Evolutionary conservation across 2,329 filamentous ascomycete species (phyloP).

Genomic region (Hypoxylon sp.): DNA sequence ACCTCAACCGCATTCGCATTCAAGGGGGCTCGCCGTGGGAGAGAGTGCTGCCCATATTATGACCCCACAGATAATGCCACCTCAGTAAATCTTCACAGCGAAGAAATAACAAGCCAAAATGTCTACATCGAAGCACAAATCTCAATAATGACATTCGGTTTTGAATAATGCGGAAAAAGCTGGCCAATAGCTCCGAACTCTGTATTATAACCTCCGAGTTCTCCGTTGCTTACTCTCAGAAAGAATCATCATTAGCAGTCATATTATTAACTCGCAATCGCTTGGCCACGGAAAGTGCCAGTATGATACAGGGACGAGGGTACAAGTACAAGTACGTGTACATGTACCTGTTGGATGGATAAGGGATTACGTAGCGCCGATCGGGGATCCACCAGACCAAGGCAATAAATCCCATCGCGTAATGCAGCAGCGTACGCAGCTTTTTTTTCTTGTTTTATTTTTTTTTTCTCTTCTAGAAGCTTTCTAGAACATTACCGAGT

Average conservation of each 20-base stretch:
- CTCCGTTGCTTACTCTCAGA: constrained; percentile 40
- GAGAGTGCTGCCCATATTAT: constrained; percentile 28
- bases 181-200: constrained; percentile 38
- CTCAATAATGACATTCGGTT: constrained; percentile 24
- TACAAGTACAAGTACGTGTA: constrained; percentile 16
- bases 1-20: constrained; percentile 40
- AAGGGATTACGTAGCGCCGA: constrained; percentile 43
- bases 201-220: constrained; percentile 33
- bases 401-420: constrained; percentile 20
- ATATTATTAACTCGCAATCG: constrained; percentile 19
- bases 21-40: constrained; percentile 30
- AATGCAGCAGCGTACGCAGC: constrained; percentile 8
- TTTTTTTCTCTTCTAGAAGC: constrained; percentile 45
- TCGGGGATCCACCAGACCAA: constrained; percentile 22
- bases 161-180: constrained; percentile 5
- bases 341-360: constrained; percentile 11
- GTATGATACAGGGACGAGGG: background rate
- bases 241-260: constrained; percentile 12
- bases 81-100: constrained; percentile 32
- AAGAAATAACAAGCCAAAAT: constrained; percentile 9
- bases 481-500: constrained; percentile 50
- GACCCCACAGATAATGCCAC: constrained; percentile 42
- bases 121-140: constrained; percentile 10
- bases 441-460: too few relatives aligned
- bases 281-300: constrained; percentile 1